Evolutionary conservation across 1,284 basidiomycete genomes (phyloP), one percentile per base, ranked within the genome.

Genomic region (Rhodotorula sp.): DNA sequence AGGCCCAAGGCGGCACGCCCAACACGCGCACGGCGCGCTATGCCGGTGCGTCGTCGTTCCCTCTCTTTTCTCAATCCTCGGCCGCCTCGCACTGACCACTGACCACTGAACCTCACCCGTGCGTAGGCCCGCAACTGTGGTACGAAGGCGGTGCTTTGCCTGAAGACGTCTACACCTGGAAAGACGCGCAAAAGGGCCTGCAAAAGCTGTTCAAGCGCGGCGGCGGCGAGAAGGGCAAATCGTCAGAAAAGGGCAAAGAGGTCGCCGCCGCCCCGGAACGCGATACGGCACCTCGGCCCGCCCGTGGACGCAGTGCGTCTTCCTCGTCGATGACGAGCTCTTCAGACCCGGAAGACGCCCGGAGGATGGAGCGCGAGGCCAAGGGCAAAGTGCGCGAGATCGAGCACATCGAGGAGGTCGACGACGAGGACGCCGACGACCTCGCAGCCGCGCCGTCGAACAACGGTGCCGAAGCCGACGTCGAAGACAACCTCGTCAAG

Each of bases 391-490:
- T 57, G 23, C 68, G 67, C 23, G 69, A 69, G 60, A 73, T 76
- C 16, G 74, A 76, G 57, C 74, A 76, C 49, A 71, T 76, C 52
- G 74, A 76, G 60, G 72, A 74, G 38, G 69, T 64, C n/a, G 26
- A 12, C 19, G 69, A 73, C 43, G 71, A 75, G n/a, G 67, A 63
- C 19, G 57, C 56, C 16, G 70, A 71, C 45, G 66, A 60, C 54
- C 26, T 16, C 26, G 60, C 5, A 12, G 61, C 28, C 5, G 57
- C 48, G 6, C 62, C 28, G 50, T 38, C 6, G 10, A 43, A 43
- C 38, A 43, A 43, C 38, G 38, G 38, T 10, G 8, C 45, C n/a
- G 48, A 52, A 21, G 56, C 48, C 19, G 66, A 64, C 38, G 62
- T 61, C 6, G 63, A 65, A 49, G 68, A 48, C 14, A 50, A 50